Evolutionary conservation across 257 asterid species (phyloP).

Genomic region (Plectranthus barbatus): DNA sequence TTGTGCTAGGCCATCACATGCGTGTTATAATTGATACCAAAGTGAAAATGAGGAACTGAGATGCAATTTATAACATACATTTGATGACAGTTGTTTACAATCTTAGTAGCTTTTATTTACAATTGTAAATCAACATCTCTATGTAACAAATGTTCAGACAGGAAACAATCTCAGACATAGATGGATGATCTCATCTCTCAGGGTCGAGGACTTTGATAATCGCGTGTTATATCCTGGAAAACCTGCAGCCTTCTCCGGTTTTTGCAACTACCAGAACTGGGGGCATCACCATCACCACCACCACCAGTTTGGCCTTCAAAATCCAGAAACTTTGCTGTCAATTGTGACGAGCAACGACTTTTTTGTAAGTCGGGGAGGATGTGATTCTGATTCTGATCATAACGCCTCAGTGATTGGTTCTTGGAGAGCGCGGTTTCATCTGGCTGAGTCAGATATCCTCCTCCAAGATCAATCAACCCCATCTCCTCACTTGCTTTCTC

Average conservation of each 20-base stretch:
- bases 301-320: conserved; percentile 18
- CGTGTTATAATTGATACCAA: too few species aligned
- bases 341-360: conserved; percentile 14
- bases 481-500: conserved; percentile 3
- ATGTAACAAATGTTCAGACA: too few species aligned
- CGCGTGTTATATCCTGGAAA: conserved; percentile 39
- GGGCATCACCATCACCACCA: too few species aligned
- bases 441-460: conserved; percentile 64
- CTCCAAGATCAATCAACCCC: conserved; percentile 15
- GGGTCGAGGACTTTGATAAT: conserved; percentile 21
- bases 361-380: background rate
- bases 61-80: too few species aligned
- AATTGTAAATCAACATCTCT: background rate
- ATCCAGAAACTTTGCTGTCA: conserved; percentile 19
- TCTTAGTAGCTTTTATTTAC: too few species aligned
- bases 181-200: background rate
- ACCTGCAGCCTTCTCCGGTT: conserved; percentile 45
- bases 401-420: conserved; percentile 25
- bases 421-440: conserved; percentile 10
- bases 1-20: too few species aligned
- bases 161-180: background rate
- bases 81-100: background rate
- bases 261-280: background rate
- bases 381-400: conserved; percentile 25
- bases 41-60: too few species aligned